A percentile compares a stretch with the other conserved stretches of the same genome.
These are phyloP conservation scores for Ceratobasidium sp. DNA, from an alignment of 1,284 basidiomycete species.

Conservation along the genomic window DNA sequence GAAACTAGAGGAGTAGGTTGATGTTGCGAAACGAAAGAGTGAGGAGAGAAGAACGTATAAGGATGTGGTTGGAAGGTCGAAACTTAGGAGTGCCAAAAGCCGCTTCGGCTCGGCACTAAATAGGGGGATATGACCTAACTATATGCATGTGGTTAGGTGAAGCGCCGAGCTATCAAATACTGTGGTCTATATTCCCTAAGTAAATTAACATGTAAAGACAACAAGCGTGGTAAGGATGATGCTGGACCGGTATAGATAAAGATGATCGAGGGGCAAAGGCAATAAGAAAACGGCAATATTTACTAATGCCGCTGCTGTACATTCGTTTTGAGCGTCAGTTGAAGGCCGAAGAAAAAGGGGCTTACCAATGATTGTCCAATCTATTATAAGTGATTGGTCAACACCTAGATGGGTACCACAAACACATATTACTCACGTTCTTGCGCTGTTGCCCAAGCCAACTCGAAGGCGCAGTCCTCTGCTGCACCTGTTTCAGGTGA, in stretches of 20 bases:
- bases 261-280: slow-evolving; percentile 19
- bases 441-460: slow-evolving; percentile 48
- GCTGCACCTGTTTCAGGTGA: slow-evolving; percentile 43
- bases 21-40: neutral
- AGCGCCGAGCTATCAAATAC: neutral
- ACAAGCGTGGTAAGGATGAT: slow-evolving; percentile 24
- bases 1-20: neutral
- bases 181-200: slow-evolving; percentile 7
- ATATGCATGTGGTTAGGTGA: neutral
- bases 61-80: neutral
- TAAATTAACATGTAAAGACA: slow-evolving; percentile 20
- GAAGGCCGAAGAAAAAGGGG: neutral
- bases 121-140: neutral
- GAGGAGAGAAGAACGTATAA: neutral
- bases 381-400: neutral
- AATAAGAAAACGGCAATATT: slow-evolving; percentile 17
- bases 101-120: slow-evolving; percentile 7
- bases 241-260: slow-evolving; percentile 30
- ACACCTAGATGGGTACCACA: neutral
- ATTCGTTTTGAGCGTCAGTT: neutral
- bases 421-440: slow-evolving; percentile 8
- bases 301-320: slow-evolving; percentile 31
- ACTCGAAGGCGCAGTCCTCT: slow-evolving; percentile 40
- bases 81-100: slow-evolving; percentile 4
- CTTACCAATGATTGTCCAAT: slow-evolving; percentile 37